Evolutionary conservation across 2,329 filamentous ascomycete species (phyloP).

Genomic region (Pseudogymnoascus sp.): DNA sequence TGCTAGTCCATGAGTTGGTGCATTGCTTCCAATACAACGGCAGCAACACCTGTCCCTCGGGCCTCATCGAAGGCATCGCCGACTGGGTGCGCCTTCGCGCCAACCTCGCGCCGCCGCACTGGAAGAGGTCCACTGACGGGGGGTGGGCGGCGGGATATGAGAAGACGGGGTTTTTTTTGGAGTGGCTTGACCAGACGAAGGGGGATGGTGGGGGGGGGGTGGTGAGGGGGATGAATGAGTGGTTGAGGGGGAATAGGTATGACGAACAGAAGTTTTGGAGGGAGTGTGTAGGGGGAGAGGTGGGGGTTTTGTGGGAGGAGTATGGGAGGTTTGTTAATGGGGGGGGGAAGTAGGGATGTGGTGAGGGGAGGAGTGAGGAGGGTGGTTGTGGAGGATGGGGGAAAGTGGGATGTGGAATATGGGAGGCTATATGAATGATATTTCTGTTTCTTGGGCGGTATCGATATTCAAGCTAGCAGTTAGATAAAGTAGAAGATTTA

Average conservation of each 20-base stretch:
- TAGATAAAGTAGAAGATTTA: too few species aligned
- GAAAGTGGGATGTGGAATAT: background rate
- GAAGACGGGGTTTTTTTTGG: slow-evolving; percentile 81
- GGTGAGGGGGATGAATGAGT: slow-evolving; percentile 57
- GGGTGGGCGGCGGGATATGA: slow-evolving; percentile 89
- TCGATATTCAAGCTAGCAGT: too few species aligned
- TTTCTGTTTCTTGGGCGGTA: too few species aligned
- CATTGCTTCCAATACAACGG: slow-evolving; percentile 87
- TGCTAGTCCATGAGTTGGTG: slow-evolving; percentile 85
- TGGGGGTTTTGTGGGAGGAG: slow-evolving; percentile 64
- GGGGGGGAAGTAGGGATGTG: slow-evolving; percentile 21
- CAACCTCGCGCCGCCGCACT: slow-evolving; percentile 70
- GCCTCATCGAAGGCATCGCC: slow-evolving; percentile 82
- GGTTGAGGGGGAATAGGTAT: slow-evolving; percentile 54
- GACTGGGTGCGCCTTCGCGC: slow-evolving; percentile 82
- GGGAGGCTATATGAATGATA: too few species aligned
- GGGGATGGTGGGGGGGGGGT: slow-evolving; percentile 42
- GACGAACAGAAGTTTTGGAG: slow-evolving; percentile 59
- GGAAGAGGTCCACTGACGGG: slow-evolving; percentile 48
- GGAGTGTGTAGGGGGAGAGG: slow-evolving; percentile 53
- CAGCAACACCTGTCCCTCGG: slow-evolving; percentile 53
- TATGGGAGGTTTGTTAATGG: slow-evolving; percentile 44
- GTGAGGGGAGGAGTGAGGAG: background rate
- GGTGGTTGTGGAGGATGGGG: background rate
- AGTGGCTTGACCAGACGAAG: slow-evolving; percentile 67